phyloP scores from a whole-genome alignment of 805 yeast genomes.

The Candida verbasci region DNA sequence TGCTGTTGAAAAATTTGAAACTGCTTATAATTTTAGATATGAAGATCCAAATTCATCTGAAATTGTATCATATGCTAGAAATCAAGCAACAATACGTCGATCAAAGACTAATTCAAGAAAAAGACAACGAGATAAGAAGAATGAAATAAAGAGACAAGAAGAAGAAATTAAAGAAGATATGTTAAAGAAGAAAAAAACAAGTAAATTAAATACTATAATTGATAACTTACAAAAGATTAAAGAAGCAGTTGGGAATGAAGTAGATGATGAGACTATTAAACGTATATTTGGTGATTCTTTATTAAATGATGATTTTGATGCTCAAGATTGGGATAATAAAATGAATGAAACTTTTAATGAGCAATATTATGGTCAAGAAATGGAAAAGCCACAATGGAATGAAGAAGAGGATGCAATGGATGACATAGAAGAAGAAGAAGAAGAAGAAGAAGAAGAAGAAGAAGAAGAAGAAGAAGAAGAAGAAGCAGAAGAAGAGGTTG shows the following conservation, averaged over 20 bases:
- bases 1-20: slow-evolving; percentile 86
- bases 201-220: slow-evolving; percentile 71
- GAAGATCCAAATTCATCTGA: slow-evolving; percentile 91
- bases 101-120: slow-evolving; percentile 70
- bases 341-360: slow-evolving; percentile 85
- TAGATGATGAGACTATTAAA: slow-evolving; percentile 54
- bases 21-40: slow-evolving; percentile 89
- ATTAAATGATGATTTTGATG: slow-evolving; percentile 83
- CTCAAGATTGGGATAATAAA: slow-evolving; percentile 84
- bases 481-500: slow-evolving; percentile 9
- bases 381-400: slow-evolving; percentile 37
- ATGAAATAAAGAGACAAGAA: slow-evolving; percentile 48
- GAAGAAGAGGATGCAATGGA: slow-evolving; percentile 18
- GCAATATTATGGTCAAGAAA: slow-evolving; percentile 59
- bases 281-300: slow-evolving; percentile 70
- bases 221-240: slow-evolving; percentile 63
- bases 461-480: slow-evolving; percentile 15
- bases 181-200: slow-evolving; percentile 65
- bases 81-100: slow-evolving; percentile 86
- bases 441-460: slow-evolving; percentile 9
- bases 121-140: slow-evolving; percentile 72
- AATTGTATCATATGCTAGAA: slow-evolving; percentile 91
- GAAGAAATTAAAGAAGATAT: slow-evolving; percentile 54
- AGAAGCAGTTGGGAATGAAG: slow-evolving; percentile 64
- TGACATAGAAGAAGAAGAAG: slow-evolving; percentile 14